Conservation (phyloP, 1,139 yeast species). For the Geotrichum reessii region DNA sequence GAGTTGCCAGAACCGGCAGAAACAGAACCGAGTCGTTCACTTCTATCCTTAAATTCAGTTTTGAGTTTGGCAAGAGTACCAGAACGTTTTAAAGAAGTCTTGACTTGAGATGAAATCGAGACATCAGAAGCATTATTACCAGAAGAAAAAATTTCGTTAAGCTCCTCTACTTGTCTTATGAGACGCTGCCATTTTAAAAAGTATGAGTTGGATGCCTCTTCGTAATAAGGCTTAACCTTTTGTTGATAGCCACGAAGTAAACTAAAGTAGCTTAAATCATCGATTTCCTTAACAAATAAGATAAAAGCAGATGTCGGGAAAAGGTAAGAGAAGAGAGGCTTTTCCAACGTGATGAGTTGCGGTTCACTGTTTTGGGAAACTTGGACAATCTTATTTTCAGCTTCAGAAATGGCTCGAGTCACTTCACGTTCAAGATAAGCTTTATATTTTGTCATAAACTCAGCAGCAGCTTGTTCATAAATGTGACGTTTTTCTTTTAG, state of each 20-base stretch:
- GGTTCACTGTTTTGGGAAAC: slow-evolving; percentile 21
- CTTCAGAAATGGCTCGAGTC: slow-evolving; percentile 27
- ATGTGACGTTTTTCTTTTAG: slow-evolving; percentile 58
- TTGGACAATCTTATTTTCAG: slow-evolving; percentile 18
- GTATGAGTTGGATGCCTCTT: slow-evolving; percentile 29
- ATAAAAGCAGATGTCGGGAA: slow-evolving; percentile 58
- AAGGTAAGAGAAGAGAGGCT: slow-evolving; percentile 28
- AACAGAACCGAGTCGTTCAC: slow-evolving; percentile 9
- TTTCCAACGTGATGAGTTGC: slow-evolving; percentile 22
- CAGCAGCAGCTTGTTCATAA: slow-evolving; percentile 53
- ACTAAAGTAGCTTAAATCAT: slow-evolving; percentile 37
- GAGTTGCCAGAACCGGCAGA: neutral
- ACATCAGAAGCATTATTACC: slow-evolving; percentile 5
- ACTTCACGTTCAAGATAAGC: slow-evolving; percentile 45
- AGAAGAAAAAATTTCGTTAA: slow-evolving; percentile 2
- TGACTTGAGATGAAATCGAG: slow-evolving; percentile 16
- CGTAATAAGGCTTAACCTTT: slow-evolving; percentile 28
- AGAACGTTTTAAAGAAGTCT: slow-evolving; percentile 31
- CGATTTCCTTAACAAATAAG: slow-evolving; percentile 59
- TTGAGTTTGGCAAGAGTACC: slow-evolving; percentile 31
- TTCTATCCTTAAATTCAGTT: slow-evolving; percentile 15
- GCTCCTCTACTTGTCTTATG: slow-evolving; percentile 7
- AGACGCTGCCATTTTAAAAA: slow-evolving; percentile 31
- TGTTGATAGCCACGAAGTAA: slow-evolving; percentile 36
- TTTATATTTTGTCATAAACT: slow-evolving; percentile 49